phyloP scores from a whole-genome alignment of 306 rosid species.

The Prunus persica region Prunus_persica_NCBIv2 NC_034013.1:13005001-13005500 shows the following conservation, averaged over 20 bases:
- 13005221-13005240: no score
- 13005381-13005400: background rate
- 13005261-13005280: conserved; percentile 12
- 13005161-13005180: background rate
- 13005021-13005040: background rate
- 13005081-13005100: conserved; percentile 11
- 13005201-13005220: background rate
- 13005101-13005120: background rate
- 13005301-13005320: conserved; percentile 7
- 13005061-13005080: background rate
- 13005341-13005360: background rate
- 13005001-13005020: background rate
- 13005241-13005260: background rate
- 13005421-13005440: background rate
- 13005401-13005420: background rate
- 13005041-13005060: background rate
- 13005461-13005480: background rate
- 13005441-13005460: background rate
- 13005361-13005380: background rate
- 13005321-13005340: conserved; percentile 6
- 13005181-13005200: background rate
- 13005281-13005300: conserved; percentile 13
- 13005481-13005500: background rate
- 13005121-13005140: background rate
- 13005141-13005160: background rate